Conservation (phyloP, 2,329 filamentous ascomycete species). For the Hypoxylon sp. region DNA sequence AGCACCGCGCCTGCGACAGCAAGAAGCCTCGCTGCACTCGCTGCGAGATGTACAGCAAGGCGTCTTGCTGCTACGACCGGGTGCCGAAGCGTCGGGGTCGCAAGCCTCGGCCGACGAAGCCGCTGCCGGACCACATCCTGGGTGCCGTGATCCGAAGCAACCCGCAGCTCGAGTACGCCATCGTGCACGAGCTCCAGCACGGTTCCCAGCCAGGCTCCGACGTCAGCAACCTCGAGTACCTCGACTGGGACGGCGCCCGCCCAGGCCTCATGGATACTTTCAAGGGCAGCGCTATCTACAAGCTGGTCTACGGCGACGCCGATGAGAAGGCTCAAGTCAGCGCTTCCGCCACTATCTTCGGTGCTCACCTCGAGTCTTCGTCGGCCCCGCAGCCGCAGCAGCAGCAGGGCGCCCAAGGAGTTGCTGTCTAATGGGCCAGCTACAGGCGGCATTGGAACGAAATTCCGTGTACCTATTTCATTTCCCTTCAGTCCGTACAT, state of each 20-base stretch:
- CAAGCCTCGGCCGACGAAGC: background rate
- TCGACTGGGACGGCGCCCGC: background rate
- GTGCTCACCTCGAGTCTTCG: background rate
- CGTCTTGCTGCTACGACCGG: background rate
- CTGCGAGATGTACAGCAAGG: background rate
- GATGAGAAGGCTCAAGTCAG: background rate
- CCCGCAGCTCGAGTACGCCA: background rate
- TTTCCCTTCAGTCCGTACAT: no score
- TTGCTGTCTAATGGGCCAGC: no score
- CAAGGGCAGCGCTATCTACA: background rate
- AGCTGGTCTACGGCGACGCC: background rate
- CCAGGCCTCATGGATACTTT: background rate
- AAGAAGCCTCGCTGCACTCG: background rate
- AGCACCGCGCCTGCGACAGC: background rate
- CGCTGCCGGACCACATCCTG: background rate
- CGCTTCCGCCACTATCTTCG: background rate
- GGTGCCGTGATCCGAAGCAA: background rate
- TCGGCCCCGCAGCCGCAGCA: background rate
- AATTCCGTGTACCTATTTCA: no score
- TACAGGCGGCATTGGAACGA: no score
- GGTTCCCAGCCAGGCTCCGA: background rate
- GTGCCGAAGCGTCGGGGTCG: background rate
- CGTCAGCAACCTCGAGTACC: background rate
- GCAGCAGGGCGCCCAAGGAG: background rate
- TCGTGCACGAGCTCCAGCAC: background rate